phyloP scores from a whole-genome alignment of 805 yeast genomes.

The Kurtzmaniella fragi region DNA sequence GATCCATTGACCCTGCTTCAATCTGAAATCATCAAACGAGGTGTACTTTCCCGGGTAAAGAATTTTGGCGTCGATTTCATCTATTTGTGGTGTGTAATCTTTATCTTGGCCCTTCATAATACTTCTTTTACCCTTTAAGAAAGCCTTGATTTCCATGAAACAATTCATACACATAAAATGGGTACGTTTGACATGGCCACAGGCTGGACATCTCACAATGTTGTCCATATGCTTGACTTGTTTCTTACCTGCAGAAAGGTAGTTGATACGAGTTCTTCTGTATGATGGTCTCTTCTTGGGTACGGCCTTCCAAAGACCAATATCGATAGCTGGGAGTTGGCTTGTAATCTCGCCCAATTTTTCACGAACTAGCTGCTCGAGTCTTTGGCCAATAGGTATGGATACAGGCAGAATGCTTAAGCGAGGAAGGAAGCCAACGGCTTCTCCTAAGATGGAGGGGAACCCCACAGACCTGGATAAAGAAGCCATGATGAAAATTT shows the following conservation, averaged over 20 bases:
- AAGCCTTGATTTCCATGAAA: slow-evolving; percentile 69
- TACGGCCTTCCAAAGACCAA: slow-evolving; percentile 63
- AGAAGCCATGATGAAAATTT: too few relatives aligned
- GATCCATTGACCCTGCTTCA: slow-evolving; percentile 39
- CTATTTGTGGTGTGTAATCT: slow-evolving; percentile 36
- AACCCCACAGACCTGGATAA: not conserved
- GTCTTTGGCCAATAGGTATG: not conserved
- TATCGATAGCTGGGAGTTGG: not conserved
- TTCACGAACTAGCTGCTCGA: not conserved
- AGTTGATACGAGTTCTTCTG: slow-evolving; percentile 77
- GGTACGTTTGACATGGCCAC: slow-evolving; percentile 88
- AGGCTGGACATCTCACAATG: slow-evolving; percentile 88
- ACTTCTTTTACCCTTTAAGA: slow-evolving; percentile 56
- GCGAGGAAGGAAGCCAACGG: slow-evolving; percentile 6
- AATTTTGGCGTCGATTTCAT: slow-evolving; percentile 57
- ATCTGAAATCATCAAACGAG: slow-evolving; percentile 22
- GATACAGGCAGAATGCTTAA: slow-evolving; percentile 1
- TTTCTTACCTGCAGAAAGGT: slow-evolving; percentile 77
- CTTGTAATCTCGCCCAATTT: not conserved
- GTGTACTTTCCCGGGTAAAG: slow-evolving; percentile 71
- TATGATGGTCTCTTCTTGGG: slow-evolving; percentile 94
- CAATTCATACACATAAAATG: slow-evolving; percentile 93
- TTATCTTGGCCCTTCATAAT: slow-evolving; percentile 11
- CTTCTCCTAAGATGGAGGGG: not conserved
- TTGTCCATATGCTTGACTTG: slow-evolving; percentile 72